These are phyloP conservation scores for Nakazawaea ambrosiae DNA, from an alignment of 805 yeast species.

Conservation along the genomic window DNA sequence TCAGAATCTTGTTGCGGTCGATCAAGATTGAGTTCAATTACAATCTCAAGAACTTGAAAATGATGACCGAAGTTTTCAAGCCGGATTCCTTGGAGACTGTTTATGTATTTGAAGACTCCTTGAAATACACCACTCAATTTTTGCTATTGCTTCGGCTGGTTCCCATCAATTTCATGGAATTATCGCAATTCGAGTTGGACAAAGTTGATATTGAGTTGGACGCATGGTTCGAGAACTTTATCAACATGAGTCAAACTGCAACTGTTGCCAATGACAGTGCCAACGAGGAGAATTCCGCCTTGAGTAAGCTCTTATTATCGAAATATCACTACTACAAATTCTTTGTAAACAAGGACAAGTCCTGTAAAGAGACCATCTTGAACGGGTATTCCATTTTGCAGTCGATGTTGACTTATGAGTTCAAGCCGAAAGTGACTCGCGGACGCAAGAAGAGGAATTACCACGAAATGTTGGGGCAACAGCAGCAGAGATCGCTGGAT, in stretches of 20 bases:
- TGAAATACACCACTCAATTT: constrained; percentile 25
- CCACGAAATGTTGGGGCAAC: constrained; percentile 3
- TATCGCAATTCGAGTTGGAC: constrained; percentile 14
- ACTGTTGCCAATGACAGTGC: not conserved
- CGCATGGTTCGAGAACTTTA: constrained; percentile 18
- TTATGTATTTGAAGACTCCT: constrained; percentile 24
- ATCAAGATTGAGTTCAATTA: constrained; percentile 22
- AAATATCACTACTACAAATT: constrained; percentile 7
- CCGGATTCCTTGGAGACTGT: constrained; percentile 30
- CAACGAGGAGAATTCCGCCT: not conserved
- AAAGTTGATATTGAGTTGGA: constrained; percentile 19
- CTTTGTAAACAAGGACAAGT: constrained; percentile 1
- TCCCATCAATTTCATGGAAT: constrained; percentile 21
- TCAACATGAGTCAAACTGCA: no score
- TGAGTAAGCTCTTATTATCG: not conserved
- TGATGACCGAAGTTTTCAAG: constrained; percentile 13
- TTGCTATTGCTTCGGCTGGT: constrained; percentile 24
- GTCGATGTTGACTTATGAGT: constrained; percentile 4
- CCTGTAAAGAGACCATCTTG: not conserved
- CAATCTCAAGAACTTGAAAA: constrained; percentile 10
- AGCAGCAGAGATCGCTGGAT: not conserved
- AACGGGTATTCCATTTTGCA: constrained; percentile 1
- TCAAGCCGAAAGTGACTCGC: constrained; percentile 8
- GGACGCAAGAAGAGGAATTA: constrained; percentile 10
- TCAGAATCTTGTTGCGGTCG: constrained; percentile 25